Conservation (phyloP, 495 filamentous ascomycete species). For the Neurospora tetrasperma region DNA sequence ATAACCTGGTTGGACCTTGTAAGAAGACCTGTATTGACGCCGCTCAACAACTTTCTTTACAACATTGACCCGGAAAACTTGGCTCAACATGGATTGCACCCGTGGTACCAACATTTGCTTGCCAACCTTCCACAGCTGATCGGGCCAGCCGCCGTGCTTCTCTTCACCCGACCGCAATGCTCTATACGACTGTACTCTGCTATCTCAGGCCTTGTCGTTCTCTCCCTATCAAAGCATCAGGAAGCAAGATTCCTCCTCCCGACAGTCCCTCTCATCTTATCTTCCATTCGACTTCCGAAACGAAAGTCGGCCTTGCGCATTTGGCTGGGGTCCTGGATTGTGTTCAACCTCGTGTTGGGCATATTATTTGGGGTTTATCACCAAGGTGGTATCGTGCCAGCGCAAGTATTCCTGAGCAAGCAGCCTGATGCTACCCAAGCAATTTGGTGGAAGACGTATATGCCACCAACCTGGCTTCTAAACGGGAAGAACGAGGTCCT, state of each 20-base stretch:
- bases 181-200: constrained; percentile 63
- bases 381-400: constrained; percentile 83
- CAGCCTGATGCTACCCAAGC: constrained; percentile 55
- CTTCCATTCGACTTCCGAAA: constrained; percentile 63
- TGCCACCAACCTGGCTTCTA: constrained; percentile 83
- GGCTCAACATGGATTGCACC: constrained; percentile 82
- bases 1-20: constrained; percentile 46
- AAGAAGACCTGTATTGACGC: constrained; percentile 65
- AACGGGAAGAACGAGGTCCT: constrained; percentile 61
- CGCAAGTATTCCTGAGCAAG: constrained; percentile 55
- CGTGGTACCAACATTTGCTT: constrained; percentile 79
- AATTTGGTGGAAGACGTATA: constrained; percentile 98
- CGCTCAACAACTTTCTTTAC: constrained; percentile 84
- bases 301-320: constrained; percentile 36
- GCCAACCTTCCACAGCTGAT: constrained; percentile 81
- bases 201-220: constrained; percentile 63
- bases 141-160: constrained; percentile 69
- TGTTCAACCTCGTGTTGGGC: constrained; percentile 73
- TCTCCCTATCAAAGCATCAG: constrained; percentile 85
- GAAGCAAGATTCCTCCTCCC: constrained; percentile 92
- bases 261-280: constrained; percentile 76
- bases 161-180: constrained; percentile 48
- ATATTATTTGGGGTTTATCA: constrained; percentile 87
- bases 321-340: constrained; percentile 63
- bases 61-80: constrained; percentile 70